Evolutionary conservation across 1,139 yeast species (phyloP).

Genomic region (Geotrichum carabidarum): DNA sequence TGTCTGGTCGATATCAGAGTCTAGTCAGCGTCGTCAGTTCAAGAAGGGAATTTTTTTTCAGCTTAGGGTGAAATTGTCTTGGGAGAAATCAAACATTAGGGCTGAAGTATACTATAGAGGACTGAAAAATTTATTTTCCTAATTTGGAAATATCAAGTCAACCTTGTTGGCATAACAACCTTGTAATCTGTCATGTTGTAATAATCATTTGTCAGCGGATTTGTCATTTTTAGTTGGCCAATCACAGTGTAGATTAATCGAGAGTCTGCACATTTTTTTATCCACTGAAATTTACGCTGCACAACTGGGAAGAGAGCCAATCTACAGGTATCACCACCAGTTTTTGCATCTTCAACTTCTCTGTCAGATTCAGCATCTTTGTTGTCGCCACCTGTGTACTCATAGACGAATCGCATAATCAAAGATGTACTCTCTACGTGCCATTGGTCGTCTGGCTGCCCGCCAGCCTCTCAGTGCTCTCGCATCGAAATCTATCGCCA

Average conservation of each 20-base stretch:
- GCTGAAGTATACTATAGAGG: background rate
- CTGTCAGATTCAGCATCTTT: background rate
- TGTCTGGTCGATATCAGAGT: slow-evolving; percentile 1
- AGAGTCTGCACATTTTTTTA: background rate
- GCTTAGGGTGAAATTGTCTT: slow-evolving; percentile 1
- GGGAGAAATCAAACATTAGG: background rate
- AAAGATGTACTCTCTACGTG: slow-evolving; percentile 20
- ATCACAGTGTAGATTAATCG: background rate
- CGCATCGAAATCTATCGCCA: slow-evolving; percentile 6
- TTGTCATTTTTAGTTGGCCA: background rate
- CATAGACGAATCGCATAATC: slow-evolving; percentile 2
- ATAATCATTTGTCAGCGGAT: background rate
- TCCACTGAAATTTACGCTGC: background rate
- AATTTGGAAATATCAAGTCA: slow-evolving; percentile 1
- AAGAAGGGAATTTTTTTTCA: slow-evolving; percentile 1
- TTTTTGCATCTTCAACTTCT: slow-evolving; percentile 4
- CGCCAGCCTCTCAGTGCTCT: slow-evolving; percentile 8
- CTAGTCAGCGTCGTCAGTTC: slow-evolving; percentile 13
- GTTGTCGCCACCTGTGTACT: background rate
- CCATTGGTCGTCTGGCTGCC: slow-evolving; percentile 17
- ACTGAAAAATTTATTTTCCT: background rate
- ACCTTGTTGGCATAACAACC: background rate
- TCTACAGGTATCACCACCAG: slow-evolving; percentile 2
- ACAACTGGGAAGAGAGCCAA: slow-evolving; percentile 2
- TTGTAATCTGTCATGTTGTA: background rate